These are phyloP conservation scores for Penstemon eatonii DNA, from an alignment of 257 asterid genomes.

Conservation along the genomic window DNA sequence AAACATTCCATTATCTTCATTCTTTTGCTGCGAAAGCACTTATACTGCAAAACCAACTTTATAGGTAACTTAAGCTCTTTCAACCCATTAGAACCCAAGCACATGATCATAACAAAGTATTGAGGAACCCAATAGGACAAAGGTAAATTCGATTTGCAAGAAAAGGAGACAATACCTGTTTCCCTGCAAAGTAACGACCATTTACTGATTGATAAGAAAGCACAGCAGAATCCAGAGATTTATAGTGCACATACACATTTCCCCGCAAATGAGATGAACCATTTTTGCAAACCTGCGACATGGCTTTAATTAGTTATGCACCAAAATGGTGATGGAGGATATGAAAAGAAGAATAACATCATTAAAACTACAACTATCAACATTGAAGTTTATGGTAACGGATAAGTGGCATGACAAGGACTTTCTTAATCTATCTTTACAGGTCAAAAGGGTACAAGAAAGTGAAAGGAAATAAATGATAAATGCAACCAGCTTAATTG, in stretches of 20 bases:
- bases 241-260: conserved; percentile 84
- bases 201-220: conserved; percentile 68
- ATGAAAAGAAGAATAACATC: conserved; percentile 18
- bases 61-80: conserved; percentile 16
- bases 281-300: conserved; percentile 84
- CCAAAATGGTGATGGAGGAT: conserved; percentile 19
- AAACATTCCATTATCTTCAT: conserved; percentile 3
- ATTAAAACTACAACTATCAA: neutral
- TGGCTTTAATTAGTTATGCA: conserved; percentile 21
- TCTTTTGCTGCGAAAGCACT: conserved; percentile 10
- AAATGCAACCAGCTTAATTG: conserved; percentile 4
- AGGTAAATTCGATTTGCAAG: conserved; percentile 20
- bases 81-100: conserved; percentile 8
- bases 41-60: neutral
- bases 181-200: conserved; percentile 94
- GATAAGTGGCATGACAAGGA: conserved; percentile 14
- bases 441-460: conserved; percentile 7
- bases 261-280: conserved; percentile 91
- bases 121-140: conserved; percentile 4
- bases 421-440: conserved; percentile 4
- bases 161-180: conserved; percentile 61
- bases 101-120: conserved; percentile 3
- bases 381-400: neutral
- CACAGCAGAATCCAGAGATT: conserved; percentile 78
- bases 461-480: conserved; percentile 21